These are phyloP conservation scores for Avena eriantha DNA, from an alignment of 176 grass and related monocot species.

Conservation along the genomic window DNA sequence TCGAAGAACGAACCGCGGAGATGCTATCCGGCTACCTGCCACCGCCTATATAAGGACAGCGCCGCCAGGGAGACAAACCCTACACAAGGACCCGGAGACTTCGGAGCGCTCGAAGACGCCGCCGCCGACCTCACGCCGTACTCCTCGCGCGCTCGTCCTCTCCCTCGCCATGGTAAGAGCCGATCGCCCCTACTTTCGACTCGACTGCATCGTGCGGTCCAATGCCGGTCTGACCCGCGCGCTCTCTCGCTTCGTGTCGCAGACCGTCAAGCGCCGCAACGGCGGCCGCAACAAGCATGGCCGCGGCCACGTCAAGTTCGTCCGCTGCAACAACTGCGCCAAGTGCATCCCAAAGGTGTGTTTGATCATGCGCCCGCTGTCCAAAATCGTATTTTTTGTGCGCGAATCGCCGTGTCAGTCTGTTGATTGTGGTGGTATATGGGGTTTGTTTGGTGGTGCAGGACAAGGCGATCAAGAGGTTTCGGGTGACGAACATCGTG, in stretches of 20 bases:
- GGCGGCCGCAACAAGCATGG: slow-evolving; percentile 80
- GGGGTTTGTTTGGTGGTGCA: slow-evolving; percentile 14
- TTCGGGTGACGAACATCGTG: slow-evolving; percentile 77
- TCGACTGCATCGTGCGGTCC: not conserved
- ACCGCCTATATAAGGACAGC: not conserved
- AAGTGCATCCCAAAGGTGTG: slow-evolving; percentile 74
- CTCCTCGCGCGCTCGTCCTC: not conserved
- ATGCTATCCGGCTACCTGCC: not conserved
- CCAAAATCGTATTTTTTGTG: not conserved
- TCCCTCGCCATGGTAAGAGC: slow-evolving; percentile 17
- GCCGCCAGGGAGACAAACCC: not conserved
- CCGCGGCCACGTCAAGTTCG: slow-evolving; percentile 77
- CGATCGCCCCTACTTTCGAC: too few species aligned
- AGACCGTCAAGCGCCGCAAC: slow-evolving; percentile 83
- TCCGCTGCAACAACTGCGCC: slow-evolving; percentile 83
- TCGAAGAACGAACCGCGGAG: not conserved
- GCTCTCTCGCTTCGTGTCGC: not conserved
- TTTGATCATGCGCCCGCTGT: not conserved
- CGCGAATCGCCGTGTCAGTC: not conserved
- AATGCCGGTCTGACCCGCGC: not conserved
- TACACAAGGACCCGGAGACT: not conserved
- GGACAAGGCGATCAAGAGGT: slow-evolving; percentile 95
- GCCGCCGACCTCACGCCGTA: not conserved
- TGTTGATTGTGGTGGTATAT: not conserved
- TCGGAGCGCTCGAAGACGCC: not conserved